phyloP scores from a whole-genome alignment of 1,284 basidiomycete genomes.

The Ceratobasidium sp. region DNA sequence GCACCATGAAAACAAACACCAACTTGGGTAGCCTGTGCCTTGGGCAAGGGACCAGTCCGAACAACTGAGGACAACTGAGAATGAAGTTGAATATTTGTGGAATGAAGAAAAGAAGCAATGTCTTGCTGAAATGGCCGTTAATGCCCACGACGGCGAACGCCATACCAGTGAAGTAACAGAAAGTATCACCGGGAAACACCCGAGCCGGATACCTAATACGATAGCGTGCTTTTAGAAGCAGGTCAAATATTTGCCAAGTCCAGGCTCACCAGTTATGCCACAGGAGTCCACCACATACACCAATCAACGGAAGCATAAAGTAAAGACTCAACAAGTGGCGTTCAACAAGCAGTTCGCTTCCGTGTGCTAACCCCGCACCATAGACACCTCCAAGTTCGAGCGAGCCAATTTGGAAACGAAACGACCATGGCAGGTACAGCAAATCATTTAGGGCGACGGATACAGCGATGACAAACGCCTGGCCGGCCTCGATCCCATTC shows the following conservation, averaged over 20 bases:
- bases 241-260: conserved; percentile 43
- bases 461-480: conserved; percentile 90
- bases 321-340: conserved; percentile 94
- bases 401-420: conserved; percentile 73
- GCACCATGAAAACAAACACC: conserved; percentile 43
- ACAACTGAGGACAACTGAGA: conserved; percentile 93
- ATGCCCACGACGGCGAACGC: conserved; percentile 96
- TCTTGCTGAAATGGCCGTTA: conserved; percentile 97
- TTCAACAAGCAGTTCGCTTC: conserved; percentile 86
- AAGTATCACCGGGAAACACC: conserved; percentile 95
- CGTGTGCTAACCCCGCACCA: conserved; percentile 82
- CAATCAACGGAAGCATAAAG: conserved; percentile 94
- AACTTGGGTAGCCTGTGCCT: conserved; percentile 91
- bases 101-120: conserved; percentile 93
- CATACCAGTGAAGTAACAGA: conserved; percentile 98
- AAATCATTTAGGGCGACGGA: conserved; percentile 93
- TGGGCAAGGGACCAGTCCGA: conserved; percentile 92
- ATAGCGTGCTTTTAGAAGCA: conserved; percentile 38
- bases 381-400: conserved; percentile 77
- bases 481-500: conserved; percentile 94
- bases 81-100: conserved; percentile 99
- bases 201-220: conserved; percentile 88
- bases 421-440: conserved; percentile 86
- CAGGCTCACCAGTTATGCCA: conserved; percentile 88
- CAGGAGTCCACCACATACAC: conserved; percentile 86